phyloP scores from a whole-genome alignment of 78 protist genomes.

The Dictyostelium firmibasis region DNA sequence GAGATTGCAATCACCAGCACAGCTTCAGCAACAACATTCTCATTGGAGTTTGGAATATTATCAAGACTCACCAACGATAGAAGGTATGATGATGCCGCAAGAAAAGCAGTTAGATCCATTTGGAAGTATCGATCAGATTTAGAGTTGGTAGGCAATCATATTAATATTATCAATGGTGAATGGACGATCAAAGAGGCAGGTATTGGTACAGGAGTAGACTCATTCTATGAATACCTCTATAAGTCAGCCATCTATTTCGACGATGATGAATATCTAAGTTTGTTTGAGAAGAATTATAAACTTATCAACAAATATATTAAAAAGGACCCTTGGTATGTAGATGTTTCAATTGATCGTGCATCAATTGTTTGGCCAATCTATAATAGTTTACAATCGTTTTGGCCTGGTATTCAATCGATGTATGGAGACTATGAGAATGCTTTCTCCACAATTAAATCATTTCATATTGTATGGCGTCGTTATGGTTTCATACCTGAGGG shows the following conservation, averaged over 20 bases:
- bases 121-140: slow-evolving; percentile 70
- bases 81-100: slow-evolving; percentile 73
- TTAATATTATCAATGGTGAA: slow-evolving; percentile 82
- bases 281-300: slow-evolving; percentile 24
- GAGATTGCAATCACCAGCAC: slow-evolving; percentile 89
- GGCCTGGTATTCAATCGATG: slow-evolving; percentile 90
- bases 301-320: background rate
- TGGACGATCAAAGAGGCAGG: slow-evolving; percentile 89
- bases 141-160: slow-evolving; percentile 91
- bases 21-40: slow-evolving; percentile 93
- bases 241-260: slow-evolving; percentile 82
- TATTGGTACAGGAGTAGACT: slow-evolving; percentile 92
- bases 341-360: slow-evolving; percentile 86
- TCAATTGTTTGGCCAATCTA: slow-evolving; percentile 62
- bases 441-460: slow-evolving; percentile 27
- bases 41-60: slow-evolving; percentile 89
- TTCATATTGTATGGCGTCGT: slow-evolving; percentile 78
- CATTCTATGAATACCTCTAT: slow-evolving; percentile 92
- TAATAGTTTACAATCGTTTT: slow-evolving; percentile 82
- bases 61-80: slow-evolving; percentile 76
- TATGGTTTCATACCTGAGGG: slow-evolving; percentile 91
- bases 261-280: slow-evolving; percentile 67
- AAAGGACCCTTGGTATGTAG: slow-evolving; percentile 77
- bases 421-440: slow-evolving; percentile 33
- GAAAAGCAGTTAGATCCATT: slow-evolving; percentile 68